These are phyloP conservation scores for Aureobasidium lini DNA, from an alignment of 2,329 filamentous ascomycete species.

Conservation along the genomic window DNA sequence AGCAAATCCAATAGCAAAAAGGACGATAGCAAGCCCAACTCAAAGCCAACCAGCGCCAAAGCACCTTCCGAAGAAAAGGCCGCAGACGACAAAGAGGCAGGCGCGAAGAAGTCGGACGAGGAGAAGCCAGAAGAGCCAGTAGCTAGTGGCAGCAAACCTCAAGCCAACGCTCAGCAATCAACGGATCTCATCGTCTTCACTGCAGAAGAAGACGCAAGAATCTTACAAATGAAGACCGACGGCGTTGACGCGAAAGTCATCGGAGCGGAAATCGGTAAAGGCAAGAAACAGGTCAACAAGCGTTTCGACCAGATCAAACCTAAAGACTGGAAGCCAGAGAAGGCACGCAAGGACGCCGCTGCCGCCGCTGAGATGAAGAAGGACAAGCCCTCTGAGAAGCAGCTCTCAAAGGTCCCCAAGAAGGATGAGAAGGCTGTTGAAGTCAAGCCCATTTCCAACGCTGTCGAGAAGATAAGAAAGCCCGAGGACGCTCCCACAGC, in stretches of 20 bases:
- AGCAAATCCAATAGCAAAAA: not conserved
- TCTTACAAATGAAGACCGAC: slow-evolving; percentile 30
- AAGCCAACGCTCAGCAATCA: not conserved
- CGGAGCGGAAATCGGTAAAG: slow-evolving; percentile 21
- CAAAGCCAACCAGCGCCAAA: not conserved
- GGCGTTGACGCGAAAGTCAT: slow-evolving; percentile 21
- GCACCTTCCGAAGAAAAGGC: not conserved
- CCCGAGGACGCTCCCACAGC: not conserved
- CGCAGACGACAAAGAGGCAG: not conserved
- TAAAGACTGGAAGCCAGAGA: not conserved
- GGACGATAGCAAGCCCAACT: not conserved
- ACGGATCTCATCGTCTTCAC: slow-evolving; percentile 24
- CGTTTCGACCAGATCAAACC: slow-evolving; percentile 33
- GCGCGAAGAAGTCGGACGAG: not conserved
- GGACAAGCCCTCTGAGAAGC: not conserved
- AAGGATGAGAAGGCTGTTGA: slow-evolving; percentile 14
- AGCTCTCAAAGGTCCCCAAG: slow-evolving; percentile 16
- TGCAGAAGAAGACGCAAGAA: slow-evolving; percentile 33
- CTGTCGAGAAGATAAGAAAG: slow-evolving; percentile 16
- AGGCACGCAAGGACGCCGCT: not conserved
- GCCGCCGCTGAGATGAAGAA: slow-evolving; percentile 16
- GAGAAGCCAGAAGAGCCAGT: not conserved
- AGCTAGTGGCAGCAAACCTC: not conserved
- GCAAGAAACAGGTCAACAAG: slow-evolving; percentile 14
- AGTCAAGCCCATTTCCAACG: not conserved